These are phyloP conservation scores for Atkinsonella texensis DNA, from an alignment of 2,329 filamentous ascomycete genomes.

Conservation along the genomic window DNA sequence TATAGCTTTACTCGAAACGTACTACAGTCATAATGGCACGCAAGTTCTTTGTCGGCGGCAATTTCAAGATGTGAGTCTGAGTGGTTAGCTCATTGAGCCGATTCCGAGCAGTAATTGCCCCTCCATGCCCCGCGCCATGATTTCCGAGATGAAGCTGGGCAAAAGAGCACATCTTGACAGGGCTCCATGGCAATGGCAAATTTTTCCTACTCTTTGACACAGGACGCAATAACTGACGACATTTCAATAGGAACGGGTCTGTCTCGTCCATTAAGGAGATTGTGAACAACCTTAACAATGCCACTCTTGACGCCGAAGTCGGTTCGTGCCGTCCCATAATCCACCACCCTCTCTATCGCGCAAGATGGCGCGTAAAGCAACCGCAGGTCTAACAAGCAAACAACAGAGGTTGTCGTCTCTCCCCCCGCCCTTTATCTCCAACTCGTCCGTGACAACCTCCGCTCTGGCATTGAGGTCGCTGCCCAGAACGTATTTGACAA, in stretches of 20 bases:
- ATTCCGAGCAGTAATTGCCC: slow-evolving; percentile 12
- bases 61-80: slow-evolving; percentile 90
- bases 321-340: slow-evolving; percentile 38
- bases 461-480: slow-evolving; percentile 68
- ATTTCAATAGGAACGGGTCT: slow-evolving; percentile 69
- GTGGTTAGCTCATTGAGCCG: neutral
- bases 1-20: neutral
- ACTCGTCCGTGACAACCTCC: slow-evolving; percentile 68
- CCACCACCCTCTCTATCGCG: neutral
- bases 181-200: neutral
- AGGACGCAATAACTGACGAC: slow-evolving; percentile 1
- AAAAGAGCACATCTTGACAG: slow-evolving; percentile 17
- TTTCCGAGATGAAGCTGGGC: slow-evolving; percentile 9
- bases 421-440: slow-evolving; percentile 86
- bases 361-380: neutral
- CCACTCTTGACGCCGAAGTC: slow-evolving; percentile 63
- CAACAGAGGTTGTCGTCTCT: slow-evolving; percentile 81
- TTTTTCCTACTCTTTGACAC: neutral
- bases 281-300: slow-evolving; percentile 76
- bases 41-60: slow-evolving; percentile 95
- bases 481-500: slow-evolving; percentile 97
- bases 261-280: slow-evolving; percentile 83
- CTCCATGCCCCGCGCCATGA: slow-evolving; percentile 11
- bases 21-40: slow-evolving; percentile 54
- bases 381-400: neutral